Base-by-base conservation (phyloP, 805 yeast genomes). In the Candida suzukii region DNA sequence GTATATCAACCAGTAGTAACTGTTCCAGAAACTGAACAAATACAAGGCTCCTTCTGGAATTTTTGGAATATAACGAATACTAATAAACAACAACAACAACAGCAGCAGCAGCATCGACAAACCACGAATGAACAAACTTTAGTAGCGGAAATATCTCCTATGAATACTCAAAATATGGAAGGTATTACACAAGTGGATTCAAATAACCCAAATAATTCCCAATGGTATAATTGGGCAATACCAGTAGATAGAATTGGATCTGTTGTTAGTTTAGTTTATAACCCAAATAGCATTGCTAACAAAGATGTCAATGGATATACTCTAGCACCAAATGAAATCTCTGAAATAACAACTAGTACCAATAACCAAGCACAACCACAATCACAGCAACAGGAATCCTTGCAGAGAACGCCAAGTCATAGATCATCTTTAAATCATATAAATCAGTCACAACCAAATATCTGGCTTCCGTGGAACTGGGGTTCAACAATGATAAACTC, bases 391-490 rank as follows among this genome's bases (percentile, higher is more conserved):
- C 6, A 13, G 8, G 27, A 12, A 16, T 24, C 21, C 13, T 29
- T 24, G 31, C 40, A 26, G 34, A n/a, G 36, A 14, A 18, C 26
- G 37, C 26, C 24, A 26, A 24, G 43, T 24, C 13, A 41, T 22
- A 16, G 24, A 20, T 25, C 36, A 19, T 16, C 41, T 8, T 26
- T 26, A 26, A 12, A 26, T 8, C 10, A 21, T 25, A 33, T 3
- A 19, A 32, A 28, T 26, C n/a, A n/a, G 13, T n/a, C n/a, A n/a
- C 32, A 17, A 22, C 14, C 20, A 36, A 31, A 28, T 33, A 9
- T 32, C 5, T 42, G 54, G 56, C 40, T 27, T 17, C 50, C 53
- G 3, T 53, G 56, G 56, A 37, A 38, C 17, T 51, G 55, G 49
- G 39, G 27, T 26, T 12, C 37, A 38, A 41, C 7, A 3, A 35